phyloP scores from a whole-genome alignment of 331 rosid genomes.

The Rhamnella rubrinervis region DNA sequence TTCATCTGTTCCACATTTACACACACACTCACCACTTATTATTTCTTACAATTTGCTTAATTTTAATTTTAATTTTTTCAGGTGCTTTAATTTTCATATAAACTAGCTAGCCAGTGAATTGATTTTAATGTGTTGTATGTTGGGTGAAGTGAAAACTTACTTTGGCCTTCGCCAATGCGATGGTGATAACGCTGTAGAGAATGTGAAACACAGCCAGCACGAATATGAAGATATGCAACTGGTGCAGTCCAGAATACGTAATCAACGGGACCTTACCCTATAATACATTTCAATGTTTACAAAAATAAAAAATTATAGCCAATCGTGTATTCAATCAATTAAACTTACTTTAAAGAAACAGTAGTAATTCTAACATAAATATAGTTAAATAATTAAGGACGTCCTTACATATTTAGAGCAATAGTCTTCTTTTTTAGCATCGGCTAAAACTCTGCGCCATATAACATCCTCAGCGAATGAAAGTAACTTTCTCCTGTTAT shows the following conservation, averaged over 20 bases:
- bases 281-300: background rate
- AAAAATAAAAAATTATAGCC: background rate
- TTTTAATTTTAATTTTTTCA: no score
- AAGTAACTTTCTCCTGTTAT: constrained; percentile 40
- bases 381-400: background rate
- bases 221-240: constrained; percentile 67
- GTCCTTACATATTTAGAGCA: constrained; percentile 38
- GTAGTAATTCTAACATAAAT: background rate
- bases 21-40: no score
- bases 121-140: no score
- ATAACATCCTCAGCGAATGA: constrained; percentile 25
- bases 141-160: constrained; percentile 31
- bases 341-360: background rate
- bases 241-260: constrained; percentile 53
- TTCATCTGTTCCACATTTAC: constrained; percentile 42
- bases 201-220: constrained; percentile 67
- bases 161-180: constrained; percentile 52
- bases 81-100: no score
- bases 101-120: no score
- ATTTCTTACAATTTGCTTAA: no score
- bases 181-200: constrained; percentile 51
- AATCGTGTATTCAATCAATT: background rate
- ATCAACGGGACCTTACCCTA: constrained; percentile 57
- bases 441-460: constrained; percentile 48
- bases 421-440: constrained; percentile 15